These are phyloP conservation scores for Boletus calvinii DNA, from an alignment of 1,284 basidiomycete species.

Conservation along the genomic window DNA sequence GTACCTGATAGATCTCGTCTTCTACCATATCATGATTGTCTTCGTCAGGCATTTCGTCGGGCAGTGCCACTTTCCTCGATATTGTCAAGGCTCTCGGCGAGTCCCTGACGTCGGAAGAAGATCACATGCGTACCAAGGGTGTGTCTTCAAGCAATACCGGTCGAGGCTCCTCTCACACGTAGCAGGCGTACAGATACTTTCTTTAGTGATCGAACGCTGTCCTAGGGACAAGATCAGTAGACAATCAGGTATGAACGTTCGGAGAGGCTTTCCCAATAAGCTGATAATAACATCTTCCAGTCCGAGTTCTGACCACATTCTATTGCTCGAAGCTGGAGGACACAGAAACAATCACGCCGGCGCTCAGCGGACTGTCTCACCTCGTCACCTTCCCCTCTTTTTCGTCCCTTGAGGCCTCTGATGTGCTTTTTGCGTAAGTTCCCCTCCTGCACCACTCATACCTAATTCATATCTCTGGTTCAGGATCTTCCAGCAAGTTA, in stretches of 20 bases:
- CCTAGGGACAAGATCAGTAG: constrained; percentile 69
- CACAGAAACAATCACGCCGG: constrained; percentile 75
- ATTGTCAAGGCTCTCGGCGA: constrained; percentile 88
- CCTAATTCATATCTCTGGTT: not conserved
- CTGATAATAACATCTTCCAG: constrained; percentile 41
- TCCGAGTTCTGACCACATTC: constrained; percentile 80
- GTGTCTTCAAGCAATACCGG: not conserved
- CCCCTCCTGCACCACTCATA: not conserved
- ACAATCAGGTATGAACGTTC: constrained; percentile 67
- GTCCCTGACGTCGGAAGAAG: constrained; percentile 86
- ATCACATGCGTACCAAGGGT: constrained; percentile 79
- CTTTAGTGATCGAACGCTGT: constrained; percentile 60
- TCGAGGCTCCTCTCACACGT: constrained; percentile 18
- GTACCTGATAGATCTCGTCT: constrained; percentile 10
- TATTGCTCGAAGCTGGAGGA: constrained; percentile 87
- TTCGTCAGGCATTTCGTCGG: constrained; percentile 61
- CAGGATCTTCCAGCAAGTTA: constrained; percentile 79
- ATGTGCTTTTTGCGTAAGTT: constrained; percentile 68
- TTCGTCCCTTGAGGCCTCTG: constrained; percentile 67
- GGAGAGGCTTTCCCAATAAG: not conserved
- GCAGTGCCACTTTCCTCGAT: constrained; percentile 64
- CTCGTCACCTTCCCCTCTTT: constrained; percentile 69
- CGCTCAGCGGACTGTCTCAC: constrained; percentile 70
- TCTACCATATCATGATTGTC: constrained; percentile 12
- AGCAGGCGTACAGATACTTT: constrained; percentile 75